phyloP scores from a whole-genome alignment of 2,329 filamentous ascomycete genomes.

The Trichophyton benhamiae region DNA sequence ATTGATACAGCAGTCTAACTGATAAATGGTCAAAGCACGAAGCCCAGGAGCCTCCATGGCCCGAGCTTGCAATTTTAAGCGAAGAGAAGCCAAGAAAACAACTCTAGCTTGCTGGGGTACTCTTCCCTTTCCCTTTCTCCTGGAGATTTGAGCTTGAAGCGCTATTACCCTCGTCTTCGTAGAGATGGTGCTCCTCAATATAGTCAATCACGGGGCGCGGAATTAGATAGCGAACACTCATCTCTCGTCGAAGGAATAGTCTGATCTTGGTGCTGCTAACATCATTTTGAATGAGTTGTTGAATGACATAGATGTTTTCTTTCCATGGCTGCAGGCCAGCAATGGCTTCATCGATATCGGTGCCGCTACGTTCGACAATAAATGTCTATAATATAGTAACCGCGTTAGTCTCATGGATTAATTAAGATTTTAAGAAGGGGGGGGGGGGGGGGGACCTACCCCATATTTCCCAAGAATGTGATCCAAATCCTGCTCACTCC shows the following conservation, averaged over 20 bases:
- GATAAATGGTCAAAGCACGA: neutral
- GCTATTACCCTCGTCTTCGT: constrained; percentile 39
- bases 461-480: constrained; percentile 78
- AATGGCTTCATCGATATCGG: constrained; percentile 77
- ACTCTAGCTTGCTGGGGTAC: neutral
- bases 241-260: constrained; percentile 62
- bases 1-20: neutral
- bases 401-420: neutral
- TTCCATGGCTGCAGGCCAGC: constrained; percentile 71
- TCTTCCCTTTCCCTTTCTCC: constrained; percentile 3
- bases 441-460: too few relatives aligned
- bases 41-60: neutral
- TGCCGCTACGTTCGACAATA: constrained; percentile 77
- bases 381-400: constrained; percentile 41
- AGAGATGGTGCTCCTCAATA: constrained; percentile 55
- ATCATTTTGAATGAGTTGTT: constrained; percentile 77
- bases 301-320: constrained; percentile 77
- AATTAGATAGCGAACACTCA: constrained; percentile 68
- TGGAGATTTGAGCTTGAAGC: neutral
- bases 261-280: constrained; percentile 74
- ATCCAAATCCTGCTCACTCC: constrained; percentile 72
- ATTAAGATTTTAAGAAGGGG: neutral
- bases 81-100: neutral
- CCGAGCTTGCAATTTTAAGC: neutral
- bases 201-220: constrained; percentile 64